These are phyloP conservation scores for Solanum megistacrolobum DNA, from an alignment of 257 asterid species.

Conservation along the genomic window DNA sequence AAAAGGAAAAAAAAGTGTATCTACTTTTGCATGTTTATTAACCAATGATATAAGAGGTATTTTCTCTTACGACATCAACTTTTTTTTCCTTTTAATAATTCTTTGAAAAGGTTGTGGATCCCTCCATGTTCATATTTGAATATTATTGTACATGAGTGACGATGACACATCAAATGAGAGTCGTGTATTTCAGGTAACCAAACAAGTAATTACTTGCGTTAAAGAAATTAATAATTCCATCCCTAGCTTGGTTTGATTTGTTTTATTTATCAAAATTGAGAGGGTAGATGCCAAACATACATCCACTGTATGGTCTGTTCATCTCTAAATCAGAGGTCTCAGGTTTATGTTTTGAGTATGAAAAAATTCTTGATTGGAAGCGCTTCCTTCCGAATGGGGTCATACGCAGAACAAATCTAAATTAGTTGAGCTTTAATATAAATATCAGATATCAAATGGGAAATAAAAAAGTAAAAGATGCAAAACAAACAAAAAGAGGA, in stretches of 20 bases:
- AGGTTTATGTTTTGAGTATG: no score
- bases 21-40: not conserved
- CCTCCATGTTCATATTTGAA: not conserved
- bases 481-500: not conserved
- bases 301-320: no score
- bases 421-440: no score
- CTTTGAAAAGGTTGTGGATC: not conserved
- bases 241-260: not conserved
- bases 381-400: not conserved
- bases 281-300: not conserved
- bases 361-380: no score
- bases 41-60: not conserved
- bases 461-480: not conserved
- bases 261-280: not conserved
- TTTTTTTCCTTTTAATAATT: not conserved
- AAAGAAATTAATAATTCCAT: not conserved
- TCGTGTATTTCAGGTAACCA: not conserved
- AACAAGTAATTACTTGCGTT: not conserved
- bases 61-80: not conserved
- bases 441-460: no score
- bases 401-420: no score
- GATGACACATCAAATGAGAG: not conserved
- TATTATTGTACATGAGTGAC: not conserved
- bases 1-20: not conserved
- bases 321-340: no score